These are phyloP conservation scores for Alternaria viburni DNA, from an alignment of 2,329 filamentous ascomycete genomes.

Conservation along the genomic window DNA sequence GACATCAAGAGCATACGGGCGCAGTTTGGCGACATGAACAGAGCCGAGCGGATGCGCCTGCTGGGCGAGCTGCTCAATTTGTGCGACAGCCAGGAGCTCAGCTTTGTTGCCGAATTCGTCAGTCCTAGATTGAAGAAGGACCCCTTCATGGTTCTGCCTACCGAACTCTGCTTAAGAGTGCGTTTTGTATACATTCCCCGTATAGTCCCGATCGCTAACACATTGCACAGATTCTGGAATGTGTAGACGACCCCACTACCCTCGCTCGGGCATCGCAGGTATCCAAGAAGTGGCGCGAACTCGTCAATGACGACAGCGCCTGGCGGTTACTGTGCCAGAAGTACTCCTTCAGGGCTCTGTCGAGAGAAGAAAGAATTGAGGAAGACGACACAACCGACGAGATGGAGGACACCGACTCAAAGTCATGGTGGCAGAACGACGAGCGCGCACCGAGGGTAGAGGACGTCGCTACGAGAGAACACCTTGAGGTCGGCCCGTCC, in stretches of 20 bases:
- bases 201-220: slow-evolving; percentile 18
- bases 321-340: slow-evolving; percentile 98
- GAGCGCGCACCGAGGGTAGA: slow-evolving; percentile 36
- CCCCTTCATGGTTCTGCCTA: slow-evolving; percentile 88
- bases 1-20: slow-evolving; percentile 79
- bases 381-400: slow-evolving; percentile 36
- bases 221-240: slow-evolving; percentile 79
- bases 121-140: slow-evolving; percentile 94
- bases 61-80: slow-evolving; percentile 89
- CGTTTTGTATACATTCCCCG: slow-evolving; percentile 41
- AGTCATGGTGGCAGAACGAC: slow-evolving; percentile 33
- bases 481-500: slow-evolving; percentile 42
- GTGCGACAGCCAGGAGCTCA: slow-evolving; percentile 93
- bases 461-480: slow-evolving; percentile 32
- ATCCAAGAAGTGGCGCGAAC: slow-evolving; percentile 90
- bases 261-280: slow-evolving; percentile 93
- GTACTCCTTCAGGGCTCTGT: slow-evolving; percentile 77
- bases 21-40: slow-evolving; percentile 79
- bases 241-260: slow-evolving; percentile 95
- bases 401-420: slow-evolving; percentile 32
- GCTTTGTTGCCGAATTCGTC: slow-evolving; percentile 95
- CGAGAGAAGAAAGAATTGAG: slow-evolving; percentile 52
- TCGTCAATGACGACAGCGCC: slow-evolving; percentile 94
- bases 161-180: slow-evolving; percentile 90
- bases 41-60: slow-evolving; percentile 77